These are phyloP conservation scores for Daldinia eschscholtzii DNA, from an alignment of 2,329 filamentous ascomycete species.

Conservation along the genomic window DNA sequence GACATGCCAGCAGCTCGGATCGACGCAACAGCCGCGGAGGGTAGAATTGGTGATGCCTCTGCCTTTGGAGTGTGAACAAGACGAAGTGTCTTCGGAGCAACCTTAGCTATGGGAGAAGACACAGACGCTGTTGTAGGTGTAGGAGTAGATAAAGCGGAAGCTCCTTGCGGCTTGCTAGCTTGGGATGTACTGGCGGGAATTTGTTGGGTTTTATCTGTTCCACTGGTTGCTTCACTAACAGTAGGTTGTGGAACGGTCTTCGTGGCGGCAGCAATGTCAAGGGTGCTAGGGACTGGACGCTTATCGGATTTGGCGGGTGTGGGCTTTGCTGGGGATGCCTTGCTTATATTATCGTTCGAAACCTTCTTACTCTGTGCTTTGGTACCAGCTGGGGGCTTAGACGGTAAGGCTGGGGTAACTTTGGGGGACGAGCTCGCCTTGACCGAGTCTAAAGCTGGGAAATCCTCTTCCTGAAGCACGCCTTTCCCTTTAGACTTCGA, in stretches of 20 bases:
- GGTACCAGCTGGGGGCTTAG: slow-evolving; percentile 50
- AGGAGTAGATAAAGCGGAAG: slow-evolving; percentile 64
- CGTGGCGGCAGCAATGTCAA: slow-evolving; percentile 65
- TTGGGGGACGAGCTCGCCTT: slow-evolving; percentile 55
- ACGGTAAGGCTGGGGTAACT: slow-evolving; percentile 51
- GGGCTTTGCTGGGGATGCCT: slow-evolving; percentile 45
- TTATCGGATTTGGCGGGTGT: slow-evolving; percentile 53
- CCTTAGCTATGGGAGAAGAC: slow-evolving; percentile 65
- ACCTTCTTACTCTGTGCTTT: slow-evolving; percentile 51
- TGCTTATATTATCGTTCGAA: slow-evolving; percentile 45
- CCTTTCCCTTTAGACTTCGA: slow-evolving; percentile 53
- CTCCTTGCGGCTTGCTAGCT: slow-evolving; percentile 52
- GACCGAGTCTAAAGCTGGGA: slow-evolving; percentile 68
- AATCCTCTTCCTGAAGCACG: slow-evolving; percentile 71
- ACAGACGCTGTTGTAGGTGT: slow-evolving; percentile 61
- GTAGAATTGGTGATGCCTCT: slow-evolving; percentile 62
- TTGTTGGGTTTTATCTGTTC: slow-evolving; percentile 52
- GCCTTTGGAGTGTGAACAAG: slow-evolving; percentile 75
- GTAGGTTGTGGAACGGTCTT: slow-evolving; percentile 51
- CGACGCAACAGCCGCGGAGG: slow-evolving; percentile 50
- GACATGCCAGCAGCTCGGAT: slow-evolving; percentile 50
- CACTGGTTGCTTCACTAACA: slow-evolving; percentile 36
- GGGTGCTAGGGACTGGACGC: slow-evolving; percentile 57
- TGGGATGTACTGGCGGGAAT: slow-evolving; percentile 50
- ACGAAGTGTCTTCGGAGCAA: slow-evolving; percentile 74